Percentiles rank a stretch among this genome's conserved stretches.
Conservation (phyloP, 2,329 filamentous ascomycete genomes). For the Neobulgaria alba region DNA sequence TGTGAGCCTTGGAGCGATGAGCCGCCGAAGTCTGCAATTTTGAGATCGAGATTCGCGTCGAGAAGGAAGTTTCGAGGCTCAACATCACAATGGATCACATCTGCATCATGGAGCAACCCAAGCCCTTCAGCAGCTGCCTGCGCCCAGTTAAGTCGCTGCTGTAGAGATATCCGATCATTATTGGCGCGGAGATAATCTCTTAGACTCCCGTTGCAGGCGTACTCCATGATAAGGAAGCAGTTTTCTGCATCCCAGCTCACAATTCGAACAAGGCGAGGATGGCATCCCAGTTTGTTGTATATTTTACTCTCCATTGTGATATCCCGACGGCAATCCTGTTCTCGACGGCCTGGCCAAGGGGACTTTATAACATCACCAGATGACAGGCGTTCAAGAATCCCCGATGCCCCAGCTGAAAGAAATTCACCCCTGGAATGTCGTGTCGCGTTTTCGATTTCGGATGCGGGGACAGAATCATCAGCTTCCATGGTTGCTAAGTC, state of each 20-base stretch:
- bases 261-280: constrained; percentile 17
- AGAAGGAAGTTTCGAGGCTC: constrained; percentile 33
- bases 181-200: constrained; percentile 15
- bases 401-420: constrained; percentile 10
- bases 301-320: constrained; percentile 21
- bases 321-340: constrained; percentile 10
- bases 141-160: constrained; percentile 26
- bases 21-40: constrained; percentile 32
- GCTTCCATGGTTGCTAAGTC: too few species aligned
- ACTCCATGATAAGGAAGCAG: constrained; percentile 24
- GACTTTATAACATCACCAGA: constrained; percentile 13
- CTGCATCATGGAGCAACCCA: constrained; percentile 29
- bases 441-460: too few species aligned
- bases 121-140: constrained; percentile 30
- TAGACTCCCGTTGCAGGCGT: constrained; percentile 23
- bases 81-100: constrained; percentile 34
- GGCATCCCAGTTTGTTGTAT: constrained; percentile 18
- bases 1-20: constrained; percentile 25
- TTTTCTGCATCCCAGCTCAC: constrained; percentile 20
- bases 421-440: too few species aligned
- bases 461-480: too few species aligned
- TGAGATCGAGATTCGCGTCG: constrained; percentile 29
- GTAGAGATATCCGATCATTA: constrained; percentile 8
- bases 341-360: constrained; percentile 10
- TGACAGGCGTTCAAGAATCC: constrained; percentile 10